Conservation (phyloP, 371 early-diverging fungal species). For the Parasitella parasitica region DNA sequence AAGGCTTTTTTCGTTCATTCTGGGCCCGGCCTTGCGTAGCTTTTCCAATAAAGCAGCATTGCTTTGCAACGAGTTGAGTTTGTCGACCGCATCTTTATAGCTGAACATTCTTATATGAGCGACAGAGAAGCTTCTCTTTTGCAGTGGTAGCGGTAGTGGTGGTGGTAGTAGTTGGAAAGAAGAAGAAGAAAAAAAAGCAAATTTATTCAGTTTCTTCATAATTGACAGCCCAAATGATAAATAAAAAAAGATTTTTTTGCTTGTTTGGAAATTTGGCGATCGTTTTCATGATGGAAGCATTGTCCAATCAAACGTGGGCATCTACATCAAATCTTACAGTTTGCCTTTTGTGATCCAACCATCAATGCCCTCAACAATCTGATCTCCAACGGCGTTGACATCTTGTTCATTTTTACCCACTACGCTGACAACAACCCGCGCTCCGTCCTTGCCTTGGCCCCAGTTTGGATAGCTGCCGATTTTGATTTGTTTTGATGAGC, state of each 20-base stretch:
- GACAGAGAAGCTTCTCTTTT: slow-evolving; percentile 5
- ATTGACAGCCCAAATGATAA: neutral
- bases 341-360: slow-evolving; percentile 21
- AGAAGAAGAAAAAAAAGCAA: neutral
- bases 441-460: slow-evolving; percentile 33
- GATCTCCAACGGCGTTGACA: slow-evolving; percentile 24
- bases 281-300: neutral
- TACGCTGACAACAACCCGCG: slow-evolving; percentile 51
- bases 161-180: too few species aligned
- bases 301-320: neutral
- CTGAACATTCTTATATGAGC: slow-evolving; percentile 3
- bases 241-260: neutral
- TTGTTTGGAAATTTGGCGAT: neutral
- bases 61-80: slow-evolving; percentile 79
- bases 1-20: slow-evolving; percentile 66
- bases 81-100: slow-evolving; percentile 61
- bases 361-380: slow-evolving; percentile 15
- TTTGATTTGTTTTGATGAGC: slow-evolving; percentile 43
- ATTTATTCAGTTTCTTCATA: slow-evolving; percentile 1
- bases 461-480: slow-evolving; percentile 74
- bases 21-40: slow-evolving; percentile 69
- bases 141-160: neutral
- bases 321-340: neutral
- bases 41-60: slow-evolving; percentile 79
- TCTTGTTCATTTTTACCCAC: slow-evolving; percentile 45